A percentile compares a stretch with the other conserved stretches of the same genome.
These are phyloP conservation scores for Leccinum imitatum DNA, from an alignment of 768 basidiomycete species.

Conservation along the genomic window DNA sequence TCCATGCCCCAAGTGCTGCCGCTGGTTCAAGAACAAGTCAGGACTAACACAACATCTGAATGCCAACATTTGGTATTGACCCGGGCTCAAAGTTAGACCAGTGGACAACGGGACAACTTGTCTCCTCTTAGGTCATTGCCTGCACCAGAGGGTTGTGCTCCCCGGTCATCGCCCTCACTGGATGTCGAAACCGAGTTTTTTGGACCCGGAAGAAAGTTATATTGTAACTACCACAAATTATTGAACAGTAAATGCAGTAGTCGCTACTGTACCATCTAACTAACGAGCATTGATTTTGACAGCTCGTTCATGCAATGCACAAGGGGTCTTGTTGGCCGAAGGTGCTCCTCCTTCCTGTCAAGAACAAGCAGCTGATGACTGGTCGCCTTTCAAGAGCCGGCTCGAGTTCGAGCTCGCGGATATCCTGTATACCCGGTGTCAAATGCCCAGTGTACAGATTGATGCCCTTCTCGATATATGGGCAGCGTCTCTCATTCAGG, in stretches of 20 bases:
- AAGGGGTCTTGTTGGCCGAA: neutral
- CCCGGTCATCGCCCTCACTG: neutral
- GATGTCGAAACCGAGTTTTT: neutral
- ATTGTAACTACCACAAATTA: neutral
- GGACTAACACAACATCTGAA: neutral
- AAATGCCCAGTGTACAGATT: neutral
- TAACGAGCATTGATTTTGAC: neutral
- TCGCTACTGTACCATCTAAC: neutral
- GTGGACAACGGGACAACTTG: too few relatives aligned
- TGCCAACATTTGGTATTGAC: neutral
- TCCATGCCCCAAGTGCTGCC: neutral
- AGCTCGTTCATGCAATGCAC: neutral
- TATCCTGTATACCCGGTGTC: neutral
- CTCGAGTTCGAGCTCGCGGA: neutral
- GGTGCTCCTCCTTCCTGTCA: neutral
- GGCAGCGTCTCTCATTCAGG: neutral
- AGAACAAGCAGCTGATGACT: neutral
- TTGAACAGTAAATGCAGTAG: neutral
- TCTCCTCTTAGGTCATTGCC: too few relatives aligned
- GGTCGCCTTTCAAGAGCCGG: neutral
- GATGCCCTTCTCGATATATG: neutral
- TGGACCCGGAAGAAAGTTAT: neutral
- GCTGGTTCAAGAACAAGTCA: neutral
- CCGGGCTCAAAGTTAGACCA: neutral
- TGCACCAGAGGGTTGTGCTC: too few relatives aligned